These are phyloP conservation scores for Boeremia exigua DNA, from an alignment of 2,329 filamentous ascomycete genomes.

Conservation along the genomic window DNA sequence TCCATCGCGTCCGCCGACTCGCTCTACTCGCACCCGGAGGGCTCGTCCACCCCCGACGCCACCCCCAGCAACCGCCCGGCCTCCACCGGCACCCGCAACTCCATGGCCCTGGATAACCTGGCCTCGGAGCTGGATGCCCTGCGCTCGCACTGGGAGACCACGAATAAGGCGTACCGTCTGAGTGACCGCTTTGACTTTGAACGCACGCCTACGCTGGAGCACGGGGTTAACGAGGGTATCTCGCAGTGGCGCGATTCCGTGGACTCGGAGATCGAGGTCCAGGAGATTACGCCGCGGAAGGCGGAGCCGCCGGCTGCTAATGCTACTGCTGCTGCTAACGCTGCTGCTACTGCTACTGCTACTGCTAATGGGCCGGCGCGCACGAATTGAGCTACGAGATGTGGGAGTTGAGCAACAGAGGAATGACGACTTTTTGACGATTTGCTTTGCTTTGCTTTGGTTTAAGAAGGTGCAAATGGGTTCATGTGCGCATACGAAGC, in stretches of 20 bases:
- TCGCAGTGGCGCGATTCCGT: slow-evolving; percentile 41
- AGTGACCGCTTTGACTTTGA: slow-evolving; percentile 92
- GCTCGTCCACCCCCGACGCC: slow-evolving; percentile 43
- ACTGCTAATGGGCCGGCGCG: no score
- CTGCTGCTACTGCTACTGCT: no score
- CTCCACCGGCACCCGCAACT: slow-evolving; percentile 57
- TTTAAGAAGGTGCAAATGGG: no score
- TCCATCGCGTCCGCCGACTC: slow-evolving; percentile 67
- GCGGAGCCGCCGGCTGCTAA: slow-evolving; percentile 3
- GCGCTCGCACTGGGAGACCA: slow-evolving; percentile 91
- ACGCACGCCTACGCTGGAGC: slow-evolving; percentile 49
- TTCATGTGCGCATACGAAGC: no score
- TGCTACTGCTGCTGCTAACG: no score
- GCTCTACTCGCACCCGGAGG: slow-evolving; percentile 53
- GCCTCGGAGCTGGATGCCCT: slow-evolving; percentile 91
- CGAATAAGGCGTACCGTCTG: slow-evolving; percentile 91
- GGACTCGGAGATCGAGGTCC: slow-evolving; percentile 7
- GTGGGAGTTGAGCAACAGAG: no score
- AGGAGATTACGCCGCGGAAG: slow-evolving; percentile 13
- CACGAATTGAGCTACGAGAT: no score
- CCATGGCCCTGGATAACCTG: slow-evolving; percentile 82
- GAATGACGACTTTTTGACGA: no score
- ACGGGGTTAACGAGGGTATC: slow-evolving; percentile 41
- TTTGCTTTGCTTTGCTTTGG: no score
- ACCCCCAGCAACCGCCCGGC: slow-evolving; percentile 30